Percentiles rank a stretch among this genome's conserved stretches.
phyloP scores from a whole-genome alignment of 208 protist genomes.

The Leishmania tropica region DNA sequence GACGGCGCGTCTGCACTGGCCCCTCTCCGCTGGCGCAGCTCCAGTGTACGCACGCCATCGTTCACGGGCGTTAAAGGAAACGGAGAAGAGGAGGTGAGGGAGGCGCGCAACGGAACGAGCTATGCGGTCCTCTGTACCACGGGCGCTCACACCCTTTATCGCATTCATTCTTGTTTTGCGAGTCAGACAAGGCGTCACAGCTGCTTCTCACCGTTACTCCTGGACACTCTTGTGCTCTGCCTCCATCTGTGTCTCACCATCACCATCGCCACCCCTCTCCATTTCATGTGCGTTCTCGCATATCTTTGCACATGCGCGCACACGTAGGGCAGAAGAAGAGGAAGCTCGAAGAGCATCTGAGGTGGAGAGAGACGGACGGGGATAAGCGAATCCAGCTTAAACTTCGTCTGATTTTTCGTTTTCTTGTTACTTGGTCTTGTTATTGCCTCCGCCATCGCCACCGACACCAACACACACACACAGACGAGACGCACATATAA shows the following conservation, averaged over 20 bases:
- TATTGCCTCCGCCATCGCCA: too few species aligned
- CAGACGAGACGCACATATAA: too few species aligned
- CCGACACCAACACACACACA: not conserved
- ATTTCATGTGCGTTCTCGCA: not conserved
- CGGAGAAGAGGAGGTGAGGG: not conserved
- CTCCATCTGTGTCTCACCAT: not conserved
- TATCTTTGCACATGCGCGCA: not conserved
- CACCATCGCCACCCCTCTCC: not conserved
- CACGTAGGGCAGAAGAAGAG: not conserved
- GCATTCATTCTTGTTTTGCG: not conserved
- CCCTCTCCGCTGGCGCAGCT: not conserved
- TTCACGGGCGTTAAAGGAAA: not conserved
- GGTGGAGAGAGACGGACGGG: not conserved
- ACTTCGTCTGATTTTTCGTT: not conserved
- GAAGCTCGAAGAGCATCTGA: not conserved
- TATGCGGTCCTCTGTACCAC: not conserved
- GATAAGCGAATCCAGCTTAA: not conserved
- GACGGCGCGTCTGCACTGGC: too few species aligned
- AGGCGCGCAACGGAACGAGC: not conserved
- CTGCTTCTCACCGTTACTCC: not conserved
- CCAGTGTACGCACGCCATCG: not conserved
- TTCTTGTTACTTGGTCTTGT: too few species aligned
- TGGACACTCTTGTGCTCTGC: not conserved
- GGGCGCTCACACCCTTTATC: not conserved
- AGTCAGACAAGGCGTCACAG: not conserved